Percentiles rank a stretch among this genome's conserved stretches.
Evolutionary conservation across 192 early-diverging fungal species (phyloP).

Genomic region (Coemansia sp.): DNA sequence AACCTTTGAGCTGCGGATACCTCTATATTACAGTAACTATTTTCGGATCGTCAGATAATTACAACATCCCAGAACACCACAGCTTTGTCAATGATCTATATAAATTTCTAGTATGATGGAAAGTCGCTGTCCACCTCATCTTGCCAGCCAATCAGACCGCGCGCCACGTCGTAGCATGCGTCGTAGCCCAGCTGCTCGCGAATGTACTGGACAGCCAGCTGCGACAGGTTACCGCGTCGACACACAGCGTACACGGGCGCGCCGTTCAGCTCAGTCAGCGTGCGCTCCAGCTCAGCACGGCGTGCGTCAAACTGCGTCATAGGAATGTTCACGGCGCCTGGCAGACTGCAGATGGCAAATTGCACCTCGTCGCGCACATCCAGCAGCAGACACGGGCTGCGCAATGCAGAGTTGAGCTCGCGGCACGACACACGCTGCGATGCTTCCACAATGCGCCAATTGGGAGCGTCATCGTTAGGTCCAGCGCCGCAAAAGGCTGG

Average conservation of each 20-base stretch:
- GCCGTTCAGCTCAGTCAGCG: constrained; percentile 36
- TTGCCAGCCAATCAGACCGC: constrained; percentile 80
- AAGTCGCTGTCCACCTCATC: constrained; percentile 71
- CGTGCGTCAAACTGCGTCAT: constrained; percentile 36
- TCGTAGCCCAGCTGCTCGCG: constrained; percentile 61
- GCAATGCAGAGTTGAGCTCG: constrained; percentile 54
- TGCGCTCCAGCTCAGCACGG: constrained; percentile 31
- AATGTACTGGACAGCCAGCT: constrained; percentile 78
- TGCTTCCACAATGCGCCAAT: constrained; percentile 32
- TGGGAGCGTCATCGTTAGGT: constrained; percentile 71
- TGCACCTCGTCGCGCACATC: constrained; percentile 88
- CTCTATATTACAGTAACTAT: too few relatives aligned
- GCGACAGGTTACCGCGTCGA: constrained; percentile 86
- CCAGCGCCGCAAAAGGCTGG: constrained; percentile 83
- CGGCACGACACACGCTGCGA: constrained; percentile 54
- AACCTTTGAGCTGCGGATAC: too few relatives aligned
- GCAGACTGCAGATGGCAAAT: constrained; percentile 79
- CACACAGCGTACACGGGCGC: constrained; percentile 79
- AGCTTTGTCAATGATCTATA: neutral
- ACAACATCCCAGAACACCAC: neutral
- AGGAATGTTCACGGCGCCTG: constrained; percentile 65
- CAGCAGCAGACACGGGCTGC: constrained; percentile 66
- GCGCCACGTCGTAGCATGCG: constrained; percentile 74
- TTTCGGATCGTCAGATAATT: too few relatives aligned
- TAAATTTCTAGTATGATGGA: constrained; percentile 85